Percentiles rank a stretch among this genome's conserved stretches.
Conservation (phyloP, 2,329 filamentous ascomycete genomes). For the Ophiocordyceps unilateralis region DNA sequence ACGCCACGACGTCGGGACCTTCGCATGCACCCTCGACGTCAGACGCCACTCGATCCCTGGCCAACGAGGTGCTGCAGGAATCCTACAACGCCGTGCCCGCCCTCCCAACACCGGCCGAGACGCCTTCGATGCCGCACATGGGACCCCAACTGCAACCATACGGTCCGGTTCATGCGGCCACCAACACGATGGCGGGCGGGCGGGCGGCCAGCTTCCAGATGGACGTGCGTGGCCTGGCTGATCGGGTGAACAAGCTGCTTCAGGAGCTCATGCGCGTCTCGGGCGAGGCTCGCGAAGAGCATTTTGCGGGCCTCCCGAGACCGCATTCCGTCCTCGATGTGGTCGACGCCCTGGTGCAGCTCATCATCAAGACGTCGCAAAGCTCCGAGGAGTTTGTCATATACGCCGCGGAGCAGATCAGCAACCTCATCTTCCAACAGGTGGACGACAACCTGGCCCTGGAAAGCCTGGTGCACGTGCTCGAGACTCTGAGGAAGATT, state of each 20-base stretch:
- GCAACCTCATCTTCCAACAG: slow-evolving; percentile 35
- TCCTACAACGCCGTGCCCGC: slow-evolving; percentile 39
- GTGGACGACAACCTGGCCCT: slow-evolving; percentile 38
- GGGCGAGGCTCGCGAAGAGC: slow-evolving; percentile 36
- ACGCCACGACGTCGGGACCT: slow-evolving; percentile 33
- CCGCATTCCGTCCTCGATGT: slow-evolving; percentile 43
- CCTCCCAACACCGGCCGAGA: slow-evolving; percentile 41
- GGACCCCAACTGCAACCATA: slow-evolving; percentile 37
- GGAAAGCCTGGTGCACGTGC: slow-evolving; percentile 44
- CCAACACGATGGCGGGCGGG: slow-evolving; percentile 27
- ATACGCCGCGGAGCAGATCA: slow-evolving; percentile 43
- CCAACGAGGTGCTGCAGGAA: slow-evolving; percentile 47
- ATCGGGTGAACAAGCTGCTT: slow-evolving; percentile 40
- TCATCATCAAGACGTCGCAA: slow-evolving; percentile 46
- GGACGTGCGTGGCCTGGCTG: slow-evolving; percentile 33
- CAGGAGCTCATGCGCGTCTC: slow-evolving; percentile 38
- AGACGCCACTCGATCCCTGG: slow-evolving; percentile 42
- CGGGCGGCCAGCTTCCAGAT: slow-evolving; percentile 28
- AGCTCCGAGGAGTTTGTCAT: slow-evolving; percentile 42
- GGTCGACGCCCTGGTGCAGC: slow-evolving; percentile 41
- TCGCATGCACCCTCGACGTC: slow-evolving; percentile 40
- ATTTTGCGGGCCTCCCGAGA: slow-evolving; percentile 40
- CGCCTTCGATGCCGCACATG: slow-evolving; percentile 36
- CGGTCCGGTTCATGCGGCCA: slow-evolving; percentile 28
- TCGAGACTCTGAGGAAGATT: slow-evolving; percentile 44